Conservation (phyloP, 148 eudicot genomes). For the Rhododendron vialii region DNA sequence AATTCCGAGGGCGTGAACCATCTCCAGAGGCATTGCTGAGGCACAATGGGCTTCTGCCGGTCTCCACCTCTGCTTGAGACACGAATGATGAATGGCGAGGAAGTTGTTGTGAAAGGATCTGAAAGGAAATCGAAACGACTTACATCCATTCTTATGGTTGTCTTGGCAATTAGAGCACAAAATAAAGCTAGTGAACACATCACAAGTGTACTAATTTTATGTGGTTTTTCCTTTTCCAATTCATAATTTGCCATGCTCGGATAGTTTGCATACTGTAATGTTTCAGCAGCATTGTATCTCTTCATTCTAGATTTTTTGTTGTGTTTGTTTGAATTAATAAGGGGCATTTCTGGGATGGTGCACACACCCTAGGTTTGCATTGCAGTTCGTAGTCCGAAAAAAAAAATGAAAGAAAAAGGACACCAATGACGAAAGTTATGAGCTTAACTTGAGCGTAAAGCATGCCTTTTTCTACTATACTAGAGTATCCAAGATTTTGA, state of each 20-base stretch:
- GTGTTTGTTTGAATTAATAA: background rate
- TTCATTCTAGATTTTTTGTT: background rate
- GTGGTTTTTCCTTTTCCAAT: background rate
- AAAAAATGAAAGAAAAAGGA: too few relatives aligned
- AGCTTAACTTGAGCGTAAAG: too few relatives aligned
- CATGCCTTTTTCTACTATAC: too few relatives aligned
- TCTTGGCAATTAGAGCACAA: background rate
- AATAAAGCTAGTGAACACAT: background rate
- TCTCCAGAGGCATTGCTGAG: constrained; percentile 92
- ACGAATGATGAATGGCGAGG: background rate
- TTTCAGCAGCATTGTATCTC: background rate
- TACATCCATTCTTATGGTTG: background rate
- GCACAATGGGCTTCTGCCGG: constrained; percentile 77
- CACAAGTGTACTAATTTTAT: background rate
- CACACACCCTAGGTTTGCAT: background rate
- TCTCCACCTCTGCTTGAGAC: constrained; percentile 28
- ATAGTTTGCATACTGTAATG: background rate
- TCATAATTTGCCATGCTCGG: background rate
- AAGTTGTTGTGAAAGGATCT: background rate
- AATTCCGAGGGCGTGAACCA: constrained; percentile 95
- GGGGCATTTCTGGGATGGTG: background rate
- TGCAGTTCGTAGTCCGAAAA: background rate
- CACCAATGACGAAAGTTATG: too few relatives aligned
- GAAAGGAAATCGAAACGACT: background rate
- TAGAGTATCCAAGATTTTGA: background rate